Conservation (phyloP, 306 rosid genomes). For the Vigna mungo region DNA sequence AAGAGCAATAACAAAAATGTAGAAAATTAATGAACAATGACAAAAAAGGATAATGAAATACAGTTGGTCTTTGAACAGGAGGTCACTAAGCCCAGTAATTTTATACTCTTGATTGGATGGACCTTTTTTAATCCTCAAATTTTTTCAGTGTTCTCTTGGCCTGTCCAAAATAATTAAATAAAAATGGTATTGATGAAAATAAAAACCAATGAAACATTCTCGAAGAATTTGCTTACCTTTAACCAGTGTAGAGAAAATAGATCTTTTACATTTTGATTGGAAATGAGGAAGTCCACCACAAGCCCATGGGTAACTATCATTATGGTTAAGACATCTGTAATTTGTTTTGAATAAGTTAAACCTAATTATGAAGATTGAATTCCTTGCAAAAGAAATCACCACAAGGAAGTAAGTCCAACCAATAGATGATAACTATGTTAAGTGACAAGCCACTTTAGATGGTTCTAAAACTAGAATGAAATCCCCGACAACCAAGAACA, state of each 20-base stretch:
- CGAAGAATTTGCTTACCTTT: constrained; percentile 59
- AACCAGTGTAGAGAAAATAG: constrained; percentile 78
- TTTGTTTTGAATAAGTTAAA: constrained; percentile 51
- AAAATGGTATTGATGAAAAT: background rate
- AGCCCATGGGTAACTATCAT: constrained; percentile 90
- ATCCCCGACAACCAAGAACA: constrained; percentile 86
- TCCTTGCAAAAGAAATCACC: too few relatives aligned
- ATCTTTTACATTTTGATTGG: too few relatives aligned
- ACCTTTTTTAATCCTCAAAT: constrained; percentile 68
- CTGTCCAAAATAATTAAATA: constrained; percentile 49
- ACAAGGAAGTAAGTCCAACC: background rate
- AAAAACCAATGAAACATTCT: background rate
- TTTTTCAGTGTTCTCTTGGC: constrained; percentile 83
- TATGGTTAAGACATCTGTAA: too few relatives aligned
- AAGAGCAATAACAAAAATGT: background rate
- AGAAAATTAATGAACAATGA: background rate
- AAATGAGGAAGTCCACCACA: too few relatives aligned
- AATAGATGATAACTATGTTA: constrained; percentile 63
- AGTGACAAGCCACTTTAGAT: constrained; percentile 86
- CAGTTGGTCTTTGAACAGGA: constrained; percentile 76
- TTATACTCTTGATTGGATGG: constrained; percentile 82
- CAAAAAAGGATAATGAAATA: constrained; percentile 22
- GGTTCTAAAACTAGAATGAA: constrained; percentile 91
- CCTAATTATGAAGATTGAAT: background rate
- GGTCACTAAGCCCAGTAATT: constrained; percentile 88